Evolutionary conservation across 345 rosid genomes (phyloP).

Genomic region (Microcos paniculata): DNA sequence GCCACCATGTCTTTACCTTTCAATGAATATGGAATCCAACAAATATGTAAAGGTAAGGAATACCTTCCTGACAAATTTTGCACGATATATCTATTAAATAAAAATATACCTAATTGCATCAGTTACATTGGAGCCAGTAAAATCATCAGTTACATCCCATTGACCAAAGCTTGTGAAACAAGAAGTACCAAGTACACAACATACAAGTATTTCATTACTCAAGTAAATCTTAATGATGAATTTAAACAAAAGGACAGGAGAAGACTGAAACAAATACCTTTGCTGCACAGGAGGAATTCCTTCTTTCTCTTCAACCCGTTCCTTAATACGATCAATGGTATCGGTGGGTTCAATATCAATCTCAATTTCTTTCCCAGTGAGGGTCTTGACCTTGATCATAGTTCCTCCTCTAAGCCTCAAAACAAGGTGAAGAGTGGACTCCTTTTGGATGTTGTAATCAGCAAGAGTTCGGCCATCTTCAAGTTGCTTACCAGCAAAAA

Average conservation of each 20-base stretch:
- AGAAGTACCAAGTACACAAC: neutral
- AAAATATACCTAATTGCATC: neutral
- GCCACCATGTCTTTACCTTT: neutral
- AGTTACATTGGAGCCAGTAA: neutral
- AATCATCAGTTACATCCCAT: neutral
- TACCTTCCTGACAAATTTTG: neutral
- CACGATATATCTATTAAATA: neutral
- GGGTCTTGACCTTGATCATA: slow-evolving; percentile 95
- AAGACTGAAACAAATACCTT: slow-evolving; percentile 37
- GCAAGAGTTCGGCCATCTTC: slow-evolving; percentile 95
- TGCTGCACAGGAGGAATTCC: slow-evolving; percentile 98
- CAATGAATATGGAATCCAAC: neutral
- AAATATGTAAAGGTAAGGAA: neutral
- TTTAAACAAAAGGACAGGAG: neutral
- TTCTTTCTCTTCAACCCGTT: slow-evolving; percentile 93
- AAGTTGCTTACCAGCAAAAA: slow-evolving; percentile 90
- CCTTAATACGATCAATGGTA: slow-evolving; percentile 90
- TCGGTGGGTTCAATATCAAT: slow-evolving; percentile 93
- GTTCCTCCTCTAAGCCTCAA: slow-evolving; percentile 94
- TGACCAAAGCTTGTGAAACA: neutral
- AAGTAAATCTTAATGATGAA: neutral
- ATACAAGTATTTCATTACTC: neutral
- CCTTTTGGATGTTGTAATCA: slow-evolving; percentile 89
- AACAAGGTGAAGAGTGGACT: slow-evolving; percentile 89
- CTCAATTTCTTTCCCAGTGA: slow-evolving; percentile 91